Conservation (phyloP, 331 rosid genomes). For the Pyrus hybrid region DNA sequence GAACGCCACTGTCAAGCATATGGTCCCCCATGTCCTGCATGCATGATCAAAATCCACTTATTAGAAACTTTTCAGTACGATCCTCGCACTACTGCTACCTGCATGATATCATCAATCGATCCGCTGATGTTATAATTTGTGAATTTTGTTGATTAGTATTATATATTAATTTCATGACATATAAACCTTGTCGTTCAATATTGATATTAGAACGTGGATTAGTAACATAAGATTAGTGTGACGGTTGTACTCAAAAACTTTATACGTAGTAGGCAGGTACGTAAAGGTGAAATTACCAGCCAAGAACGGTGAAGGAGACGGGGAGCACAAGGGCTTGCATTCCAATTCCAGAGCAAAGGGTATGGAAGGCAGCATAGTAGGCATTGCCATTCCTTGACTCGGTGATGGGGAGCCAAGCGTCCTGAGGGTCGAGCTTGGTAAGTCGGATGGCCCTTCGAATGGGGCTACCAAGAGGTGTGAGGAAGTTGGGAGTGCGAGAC, state of each 20-base stretch:
- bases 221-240: too few species aligned
- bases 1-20: slow-evolving; percentile 24
- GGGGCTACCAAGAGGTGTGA: slow-evolving; percentile 27
- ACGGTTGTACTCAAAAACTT: too few species aligned
- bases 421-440: slow-evolving; percentile 28
- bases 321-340: slow-evolving; percentile 34
- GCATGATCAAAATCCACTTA: background rate
- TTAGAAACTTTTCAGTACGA: too few species aligned
- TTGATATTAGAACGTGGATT: too few species aligned
- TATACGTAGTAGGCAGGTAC: too few species aligned
- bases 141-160: too few species aligned
- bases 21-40: slow-evolving; percentile 32
- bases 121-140: too few species aligned
- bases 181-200: too few species aligned
- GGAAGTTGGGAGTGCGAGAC: slow-evolving; percentile 15
- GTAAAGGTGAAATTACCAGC: slow-evolving; percentile 18
- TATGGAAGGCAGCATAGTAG: slow-evolving; percentile 36
- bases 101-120: too few species aligned
- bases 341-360: slow-evolving; percentile 36
- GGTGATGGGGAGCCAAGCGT: slow-evolving; percentile 38
- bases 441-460: slow-evolving; percentile 22
- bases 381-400: slow-evolving; percentile 42
- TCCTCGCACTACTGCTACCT: too few species aligned
- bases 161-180: too few species aligned
- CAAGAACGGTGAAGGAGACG: slow-evolving; percentile 30